Evolutionary conservation across 352 stramenopile genomes (phyloP), one percentile per base, ranked within the genome.

Genomic region (Phytophthora pseudosyringae): DNA sequence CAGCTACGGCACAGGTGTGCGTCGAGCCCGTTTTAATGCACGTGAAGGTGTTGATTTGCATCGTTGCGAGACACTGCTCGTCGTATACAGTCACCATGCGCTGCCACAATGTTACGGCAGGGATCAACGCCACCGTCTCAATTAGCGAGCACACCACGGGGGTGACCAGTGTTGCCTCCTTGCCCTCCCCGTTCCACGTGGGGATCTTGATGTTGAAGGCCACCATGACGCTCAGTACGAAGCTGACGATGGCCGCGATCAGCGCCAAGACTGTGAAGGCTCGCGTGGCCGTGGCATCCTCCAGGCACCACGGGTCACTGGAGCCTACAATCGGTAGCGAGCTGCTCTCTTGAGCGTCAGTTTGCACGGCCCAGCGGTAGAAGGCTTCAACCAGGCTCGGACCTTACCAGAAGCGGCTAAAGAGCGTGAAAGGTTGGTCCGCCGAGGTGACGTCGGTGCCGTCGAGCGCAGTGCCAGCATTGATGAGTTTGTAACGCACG

Each of bases 401-500:
- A 39, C 28, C 18, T 15, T 58, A 87, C 78, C 78, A 89, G 50
- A 74, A 89, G 39, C 21, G 52, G 5, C 54, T 76, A 60, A 73
- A 82, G 25, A 57, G 33, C 18, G 72, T 69, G 41, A 76, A 59
- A 26, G 69, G 26, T 26, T 76, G 51, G 8, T 61, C 52, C 6
- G 36, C 46, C 13, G 58, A 64, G 0, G 58, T 61, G 18, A 78
- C 69, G 18, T 80, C 59, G 41, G 43, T 55, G 59, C 61, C 78
- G 10, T 81, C 61, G 18, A 83, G 55, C 6, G 68, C 58, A 1
- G 90, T 50, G 11, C 83, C 83, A 10, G 83, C 83, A 52, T 92
- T 91, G 57, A 90, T 88, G 56, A 94, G 79, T 63, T 94, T 94
- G 79, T 91, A 91, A 48, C 87, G 71, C 47, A 94, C 82, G 15